These are phyloP conservation scores for Durotheca rogersii DNA, from an alignment of 495 filamentous ascomycete species.

Conservation along the genomic window DNA sequence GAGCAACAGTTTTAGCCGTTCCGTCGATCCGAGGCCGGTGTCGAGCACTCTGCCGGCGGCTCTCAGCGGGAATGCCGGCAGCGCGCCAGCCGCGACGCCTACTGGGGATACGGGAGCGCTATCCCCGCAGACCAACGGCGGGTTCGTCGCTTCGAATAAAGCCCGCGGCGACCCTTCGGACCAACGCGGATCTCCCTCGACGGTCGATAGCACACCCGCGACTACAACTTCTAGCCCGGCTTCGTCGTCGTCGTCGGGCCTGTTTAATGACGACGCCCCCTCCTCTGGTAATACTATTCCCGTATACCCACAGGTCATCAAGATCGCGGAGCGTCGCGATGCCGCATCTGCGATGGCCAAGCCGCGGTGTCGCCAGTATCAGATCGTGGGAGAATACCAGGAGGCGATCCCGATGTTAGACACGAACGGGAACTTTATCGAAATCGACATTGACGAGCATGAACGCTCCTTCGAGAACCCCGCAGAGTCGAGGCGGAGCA, in stretches of 20 bases:
- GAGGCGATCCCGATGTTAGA: constrained; percentile 43
- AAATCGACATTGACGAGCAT: constrained; percentile 61
- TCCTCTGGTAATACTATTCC: constrained; percentile 23
- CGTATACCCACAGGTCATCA: constrained; percentile 70
- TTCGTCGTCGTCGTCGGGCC: constrained; percentile 3
- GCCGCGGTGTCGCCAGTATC: constrained; percentile 73
- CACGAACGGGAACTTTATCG: constrained; percentile 45
- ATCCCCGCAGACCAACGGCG: constrained; percentile 7
- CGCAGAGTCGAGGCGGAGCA: constrained; percentile 1
- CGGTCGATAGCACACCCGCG: neutral
- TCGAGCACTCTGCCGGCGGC: constrained; percentile 26
- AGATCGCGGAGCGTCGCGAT: constrained; percentile 76
- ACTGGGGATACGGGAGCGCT: constrained; percentile 25
- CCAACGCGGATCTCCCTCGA: constrained; percentile 6
- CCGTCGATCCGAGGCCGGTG: constrained; percentile 12
- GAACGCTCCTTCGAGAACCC: constrained; percentile 27
- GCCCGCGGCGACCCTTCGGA: constrained; percentile 8
- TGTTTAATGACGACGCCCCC: constrained; percentile 13
- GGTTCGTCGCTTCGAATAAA: constrained; percentile 8
- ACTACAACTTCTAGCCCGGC: constrained; percentile 10
- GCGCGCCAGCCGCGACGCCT: neutral
- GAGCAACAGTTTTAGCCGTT: constrained; percentile 45
- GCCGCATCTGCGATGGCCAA: constrained; percentile 34
- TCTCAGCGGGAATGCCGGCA: neutral
- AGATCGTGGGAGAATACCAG: constrained; percentile 54